Conservation (phyloP, 2,329 filamentous ascomycete genomes). For the Juglanconis juglandina region DNA sequence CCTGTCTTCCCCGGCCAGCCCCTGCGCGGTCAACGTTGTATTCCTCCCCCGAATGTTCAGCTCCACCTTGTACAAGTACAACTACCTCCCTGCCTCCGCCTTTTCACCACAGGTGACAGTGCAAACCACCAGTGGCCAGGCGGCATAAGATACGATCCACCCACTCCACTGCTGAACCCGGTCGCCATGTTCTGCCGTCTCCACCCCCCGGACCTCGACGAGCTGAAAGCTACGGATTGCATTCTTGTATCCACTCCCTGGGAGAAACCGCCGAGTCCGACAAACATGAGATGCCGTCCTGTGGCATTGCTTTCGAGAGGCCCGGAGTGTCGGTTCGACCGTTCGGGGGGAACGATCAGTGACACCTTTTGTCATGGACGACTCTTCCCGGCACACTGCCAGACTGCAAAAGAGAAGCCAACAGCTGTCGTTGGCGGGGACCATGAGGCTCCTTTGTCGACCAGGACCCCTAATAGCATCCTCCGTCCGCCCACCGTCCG, state of each 20-base stretch:
- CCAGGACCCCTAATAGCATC: too few relatives aligned
- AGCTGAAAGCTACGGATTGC: not conserved
- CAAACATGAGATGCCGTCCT: not conserved
- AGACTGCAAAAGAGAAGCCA: too few relatives aligned
- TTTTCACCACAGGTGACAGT: not conserved
- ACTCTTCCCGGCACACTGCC: too few relatives aligned
- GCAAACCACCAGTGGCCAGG: not conserved
- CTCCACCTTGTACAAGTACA: too few relatives aligned
- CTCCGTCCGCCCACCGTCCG: too few relatives aligned
- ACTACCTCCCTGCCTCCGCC: too few relatives aligned
- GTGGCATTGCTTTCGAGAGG: too few relatives aligned
- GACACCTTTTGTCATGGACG: too few relatives aligned
- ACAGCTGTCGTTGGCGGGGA: too few relatives aligned
- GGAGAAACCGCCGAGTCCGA: not conserved
- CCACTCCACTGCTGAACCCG: slow-evolving; percentile 9
- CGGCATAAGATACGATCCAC: not conserved
- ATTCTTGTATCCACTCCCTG: not conserved
- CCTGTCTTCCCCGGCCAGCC: slow-evolving; percentile 14
- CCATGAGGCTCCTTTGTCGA: too few relatives aligned
- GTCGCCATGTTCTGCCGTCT: slow-evolving; percentile 10
- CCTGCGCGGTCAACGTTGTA: not conserved
- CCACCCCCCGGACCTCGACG: not conserved
- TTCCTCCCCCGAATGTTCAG: not conserved
- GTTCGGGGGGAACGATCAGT: too few relatives aligned
- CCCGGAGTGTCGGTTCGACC: too few relatives aligned